Evolutionary conservation across 2,329 filamentous ascomycete species (phyloP).

Genomic region (Fusarium buharicum): DNA sequence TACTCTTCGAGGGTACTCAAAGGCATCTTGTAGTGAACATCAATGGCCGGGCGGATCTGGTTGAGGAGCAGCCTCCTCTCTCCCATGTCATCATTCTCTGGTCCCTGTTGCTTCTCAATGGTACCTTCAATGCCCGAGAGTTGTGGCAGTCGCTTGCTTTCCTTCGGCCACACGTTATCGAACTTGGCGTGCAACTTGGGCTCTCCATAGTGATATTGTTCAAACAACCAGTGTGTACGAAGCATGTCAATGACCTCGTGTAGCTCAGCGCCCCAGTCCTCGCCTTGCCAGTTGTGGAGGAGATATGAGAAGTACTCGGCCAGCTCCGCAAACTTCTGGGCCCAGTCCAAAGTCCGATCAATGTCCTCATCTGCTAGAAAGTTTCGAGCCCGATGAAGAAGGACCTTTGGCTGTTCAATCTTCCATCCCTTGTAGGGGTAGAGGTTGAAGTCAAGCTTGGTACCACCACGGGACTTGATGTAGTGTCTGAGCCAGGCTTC

Average conservation of each 20-base stretch:
- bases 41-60: conserved; percentile 26
- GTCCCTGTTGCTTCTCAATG: neutral
- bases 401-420: conserved; percentile 49
- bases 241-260: conserved; percentile 49
- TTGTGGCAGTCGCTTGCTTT: conserved; percentile 46
- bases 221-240: conserved; percentile 49
- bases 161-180: conserved; percentile 21
- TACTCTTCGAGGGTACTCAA: conserved; percentile 22
- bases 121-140: conserved; percentile 29
- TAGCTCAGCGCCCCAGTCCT: conserved; percentile 48
- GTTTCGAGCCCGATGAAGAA: conserved; percentile 50
- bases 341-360: conserved; percentile 55
- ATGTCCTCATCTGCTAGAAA: conserved; percentile 63
- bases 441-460: conserved; percentile 13
- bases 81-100: conserved; percentile 10
- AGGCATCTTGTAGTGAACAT: conserved; percentile 43
- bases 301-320: conserved; percentile 54
- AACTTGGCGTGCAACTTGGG: conserved; percentile 45
- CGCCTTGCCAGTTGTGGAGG: conserved; percentile 28
- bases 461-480: neutral
- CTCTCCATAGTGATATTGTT: conserved; percentile 50
- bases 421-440: conserved; percentile 50
- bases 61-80: conserved; percentile 32
- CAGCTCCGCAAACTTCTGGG: conserved; percentile 51
- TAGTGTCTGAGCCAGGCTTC: conserved; percentile 10